phyloP scores from a whole-genome alignment of 192 early-diverging fungal species.

The Borealophlyctis nickersoniae region DNA sequence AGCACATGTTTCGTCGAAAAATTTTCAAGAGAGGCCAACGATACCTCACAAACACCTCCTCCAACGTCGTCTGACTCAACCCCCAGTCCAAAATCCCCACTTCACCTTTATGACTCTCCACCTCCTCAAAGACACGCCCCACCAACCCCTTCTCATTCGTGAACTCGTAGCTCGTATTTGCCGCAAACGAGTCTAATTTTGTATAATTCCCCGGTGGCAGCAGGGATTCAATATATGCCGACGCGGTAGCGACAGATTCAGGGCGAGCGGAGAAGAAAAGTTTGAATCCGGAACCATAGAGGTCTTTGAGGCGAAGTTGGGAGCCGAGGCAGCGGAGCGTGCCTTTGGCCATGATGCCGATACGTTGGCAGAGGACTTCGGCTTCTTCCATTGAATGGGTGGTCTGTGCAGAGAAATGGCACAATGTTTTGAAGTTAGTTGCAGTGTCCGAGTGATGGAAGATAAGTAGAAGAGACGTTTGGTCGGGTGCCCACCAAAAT shows the following conservation, averaged over 20 bases:
- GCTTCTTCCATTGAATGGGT: constrained; percentile 82
- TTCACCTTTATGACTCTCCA: constrained; percentile 54
- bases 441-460: too few relatives aligned
- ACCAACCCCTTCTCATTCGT: constrained; percentile 45
- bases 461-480: background rate
- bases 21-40: too few relatives aligned
- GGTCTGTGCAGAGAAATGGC: constrained; percentile 40
- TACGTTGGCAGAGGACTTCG: constrained; percentile 66
- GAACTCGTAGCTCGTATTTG: constrained; percentile 66
- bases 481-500: constrained; percentile 45
- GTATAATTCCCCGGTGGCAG: constrained; percentile 46
- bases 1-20: too few relatives aligned
- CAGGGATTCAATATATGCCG: constrained; percentile 44
- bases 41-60: constrained; percentile 72
- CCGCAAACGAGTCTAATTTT: constrained; percentile 51
- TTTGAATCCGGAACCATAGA: constrained; percentile 34
- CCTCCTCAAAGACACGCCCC: constrained; percentile 52
- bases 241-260: constrained; percentile 22
- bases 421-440: too few relatives aligned
- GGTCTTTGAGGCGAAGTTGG: constrained; percentile 58
- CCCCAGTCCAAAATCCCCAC: constrained; percentile 72
- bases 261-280: constrained; percentile 6
- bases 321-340: constrained; percentile 63
- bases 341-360: constrained; percentile 76
- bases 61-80: constrained; percentile 62